phyloP scores from a whole-genome alignment of 2,329 filamentous ascomycete species.

The Pseudocercospora pini-densiflorae region DNA sequence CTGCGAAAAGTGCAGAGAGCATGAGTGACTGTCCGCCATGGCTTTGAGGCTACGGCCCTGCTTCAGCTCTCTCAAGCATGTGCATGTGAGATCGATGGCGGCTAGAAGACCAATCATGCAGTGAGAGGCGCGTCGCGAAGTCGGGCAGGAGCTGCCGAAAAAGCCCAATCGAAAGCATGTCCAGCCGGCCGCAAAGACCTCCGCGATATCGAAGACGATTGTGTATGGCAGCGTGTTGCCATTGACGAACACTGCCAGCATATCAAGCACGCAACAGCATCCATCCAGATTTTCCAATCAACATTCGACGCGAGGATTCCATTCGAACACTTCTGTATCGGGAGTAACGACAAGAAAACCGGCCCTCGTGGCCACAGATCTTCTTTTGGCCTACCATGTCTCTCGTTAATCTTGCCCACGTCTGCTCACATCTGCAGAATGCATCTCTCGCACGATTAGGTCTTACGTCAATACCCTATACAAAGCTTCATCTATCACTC shows the following conservation, averaged over 20 bases:
- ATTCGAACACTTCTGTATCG: background rate
- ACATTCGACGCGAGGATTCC: background rate
- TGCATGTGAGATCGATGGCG: conserved; percentile 5
- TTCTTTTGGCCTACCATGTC: conserved; percentile 58
- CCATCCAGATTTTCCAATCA: background rate
- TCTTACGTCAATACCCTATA: conserved; percentile 80
- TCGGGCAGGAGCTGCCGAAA: background rate
- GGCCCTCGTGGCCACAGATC: conserved; percentile 20
- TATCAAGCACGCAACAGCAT: background rate
- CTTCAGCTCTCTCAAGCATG: conserved; percentile 7
- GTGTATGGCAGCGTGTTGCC: background rate
- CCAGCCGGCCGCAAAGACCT: conserved; percentile 1
- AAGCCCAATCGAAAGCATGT: background rate
- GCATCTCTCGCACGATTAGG: conserved; percentile 81
- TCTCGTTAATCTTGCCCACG: conserved; percentile 74
- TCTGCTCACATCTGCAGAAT: conserved; percentile 92
- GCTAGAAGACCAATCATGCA: conserved; percentile 7
- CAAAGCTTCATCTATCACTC: conserved; percentile 78
- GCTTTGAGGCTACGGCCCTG: conserved; percentile 1
- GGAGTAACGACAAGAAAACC: background rate
- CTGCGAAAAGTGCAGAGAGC: conserved; percentile 21
- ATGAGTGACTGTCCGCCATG: conserved; percentile 17
- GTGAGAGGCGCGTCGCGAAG: background rate
- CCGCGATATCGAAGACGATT: background rate
- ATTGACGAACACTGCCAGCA: background rate